A percentile compares a stretch with the other conserved stretches of the same genome.
Conservation (phyloP, 73 alveolate genomes). For the Tetrahymena thermophila region DNA sequence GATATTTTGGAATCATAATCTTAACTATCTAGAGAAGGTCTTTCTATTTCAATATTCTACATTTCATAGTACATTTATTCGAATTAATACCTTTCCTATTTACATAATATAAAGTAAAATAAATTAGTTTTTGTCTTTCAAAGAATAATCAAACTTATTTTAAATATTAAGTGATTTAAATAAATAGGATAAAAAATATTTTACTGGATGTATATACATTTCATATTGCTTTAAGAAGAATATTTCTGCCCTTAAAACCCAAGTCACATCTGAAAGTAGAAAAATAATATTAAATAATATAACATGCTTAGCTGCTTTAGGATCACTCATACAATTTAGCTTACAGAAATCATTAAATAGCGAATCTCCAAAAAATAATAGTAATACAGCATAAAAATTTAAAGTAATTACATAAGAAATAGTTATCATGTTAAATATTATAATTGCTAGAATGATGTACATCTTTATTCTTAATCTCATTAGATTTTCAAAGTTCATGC, state of each 20-base stretch:
- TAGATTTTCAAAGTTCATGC: not conserved
- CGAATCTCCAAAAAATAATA: not conserved
- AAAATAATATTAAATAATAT: not conserved
- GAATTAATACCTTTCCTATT: not conserved
- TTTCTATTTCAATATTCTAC: not conserved
- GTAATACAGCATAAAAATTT: not conserved
- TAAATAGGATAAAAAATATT: not conserved
- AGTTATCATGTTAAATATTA: not conserved
- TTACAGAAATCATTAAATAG: not conserved
- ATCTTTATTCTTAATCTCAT: not conserved
- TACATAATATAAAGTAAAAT: too few species aligned
- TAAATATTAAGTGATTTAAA: too few species aligned
- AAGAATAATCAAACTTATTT: too few species aligned
- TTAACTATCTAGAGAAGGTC: not conserved
- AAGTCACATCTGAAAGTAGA: not conserved
- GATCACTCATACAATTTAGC: not conserved
- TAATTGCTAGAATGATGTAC: not conserved
- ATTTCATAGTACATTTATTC: not conserved
- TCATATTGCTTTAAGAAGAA: not conserved
- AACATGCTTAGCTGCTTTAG: not conserved
- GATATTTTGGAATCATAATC: not conserved
- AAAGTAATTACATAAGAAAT: not conserved
- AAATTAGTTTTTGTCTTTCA: not conserved
- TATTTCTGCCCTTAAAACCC: not conserved
- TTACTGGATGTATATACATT: not conserved